Base-by-base conservation (phyloP, 768 basidiomycete species). In the Amanita thiersii region DNA sequence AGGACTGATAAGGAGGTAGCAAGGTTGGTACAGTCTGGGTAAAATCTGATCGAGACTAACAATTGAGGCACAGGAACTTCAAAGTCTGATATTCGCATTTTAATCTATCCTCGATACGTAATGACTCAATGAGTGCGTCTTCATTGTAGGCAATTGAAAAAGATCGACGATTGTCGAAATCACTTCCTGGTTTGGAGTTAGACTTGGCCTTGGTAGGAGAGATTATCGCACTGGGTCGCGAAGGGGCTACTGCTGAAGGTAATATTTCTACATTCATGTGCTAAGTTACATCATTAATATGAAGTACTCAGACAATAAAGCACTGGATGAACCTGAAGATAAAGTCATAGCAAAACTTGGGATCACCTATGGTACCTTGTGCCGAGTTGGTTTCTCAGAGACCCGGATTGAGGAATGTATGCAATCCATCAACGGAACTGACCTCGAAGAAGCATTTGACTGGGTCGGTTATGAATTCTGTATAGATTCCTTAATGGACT, bases 401-500 rank as follows among this genome's bases (percentile, higher is more conserved):
- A 69, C 69, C 8, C 65, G 75, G 39, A 81, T 90, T 4, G 69
- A 75, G 37, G 72, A 84, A 50, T 96, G 90, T 56, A 59, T 98
- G 33, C 61, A 65, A 38, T 59, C 69, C 4, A 76, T 89, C 19
- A 59, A 65, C 19, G 74, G 81, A 9, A 62, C 83, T 23, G 86
- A 87, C 18, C 63, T 90, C n/a, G 93, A 97, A 11, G 85, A 90
- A 39, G 90, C 87, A 7, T 73, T 86, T 40, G 84, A 92, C 55
- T 97, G 94, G 94, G 90, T 94, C 49, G 43, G 77, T 41, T 23
- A 17, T 40, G 33, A 15, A 37, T 18, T 19, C 24, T 35, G 12
- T 28, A 39, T 23, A 11, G 10, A 24, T 6, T 9, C 21, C 15
- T 6, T 34, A 11, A 9, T 14, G 4, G 23, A n/a, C 43, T 44